These are phyloP conservation scores for Grifola frondosa DNA, from an alignment of 1,284 basidiomycete species.

Conservation along the genomic window DNA sequence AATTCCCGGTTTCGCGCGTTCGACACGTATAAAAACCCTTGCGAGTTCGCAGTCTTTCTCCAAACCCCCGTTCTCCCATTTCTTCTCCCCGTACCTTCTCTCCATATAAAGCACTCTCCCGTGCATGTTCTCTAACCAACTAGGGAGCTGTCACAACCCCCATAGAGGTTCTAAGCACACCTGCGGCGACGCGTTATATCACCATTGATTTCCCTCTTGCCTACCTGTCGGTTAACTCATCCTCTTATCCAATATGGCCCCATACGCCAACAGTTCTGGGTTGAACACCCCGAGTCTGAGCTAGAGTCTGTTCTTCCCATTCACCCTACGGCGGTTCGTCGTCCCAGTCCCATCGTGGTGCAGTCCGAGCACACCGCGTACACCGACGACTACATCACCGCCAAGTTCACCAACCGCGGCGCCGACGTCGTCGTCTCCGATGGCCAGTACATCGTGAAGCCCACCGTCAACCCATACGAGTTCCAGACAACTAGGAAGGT, in stretches of 20 bases:
- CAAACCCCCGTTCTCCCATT: too few species aligned
- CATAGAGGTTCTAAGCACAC: slow-evolving; percentile 77
- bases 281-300: slow-evolving; percentile 67
- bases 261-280: slow-evolving; percentile 54
- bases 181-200: slow-evolving; percentile 57
- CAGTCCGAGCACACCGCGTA: slow-evolving; percentile 83
- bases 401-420: slow-evolving; percentile 84
- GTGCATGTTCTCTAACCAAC: slow-evolving; percentile 89
- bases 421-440: slow-evolving; percentile 70
- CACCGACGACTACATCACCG: slow-evolving; percentile 78
- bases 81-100: too few species aligned
- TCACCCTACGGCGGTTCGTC: slow-evolving; percentile 85
- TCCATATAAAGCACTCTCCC: too few species aligned
- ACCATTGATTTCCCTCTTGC: slow-evolving; percentile 42
- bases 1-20: too few species aligned
- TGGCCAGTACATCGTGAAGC: slow-evolving; percentile 77
- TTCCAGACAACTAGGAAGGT: slow-evolving; percentile 91
- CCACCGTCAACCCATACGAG: slow-evolving; percentile 78
- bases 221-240: slow-evolving; percentile 19
- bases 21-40: too few species aligned
- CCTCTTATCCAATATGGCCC: slow-evolving; percentile 46
- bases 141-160: slow-evolving; percentile 76
- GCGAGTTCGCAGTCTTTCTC: too few species aligned
- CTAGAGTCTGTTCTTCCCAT: slow-evolving; percentile 65
- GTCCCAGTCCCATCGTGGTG: slow-evolving; percentile 77